A percentile compares a stretch with the other conserved stretches of the same genome.
phyloP scores from a whole-genome alignment of 129 eudicot species.

The Flaveria robusta region DNA sequence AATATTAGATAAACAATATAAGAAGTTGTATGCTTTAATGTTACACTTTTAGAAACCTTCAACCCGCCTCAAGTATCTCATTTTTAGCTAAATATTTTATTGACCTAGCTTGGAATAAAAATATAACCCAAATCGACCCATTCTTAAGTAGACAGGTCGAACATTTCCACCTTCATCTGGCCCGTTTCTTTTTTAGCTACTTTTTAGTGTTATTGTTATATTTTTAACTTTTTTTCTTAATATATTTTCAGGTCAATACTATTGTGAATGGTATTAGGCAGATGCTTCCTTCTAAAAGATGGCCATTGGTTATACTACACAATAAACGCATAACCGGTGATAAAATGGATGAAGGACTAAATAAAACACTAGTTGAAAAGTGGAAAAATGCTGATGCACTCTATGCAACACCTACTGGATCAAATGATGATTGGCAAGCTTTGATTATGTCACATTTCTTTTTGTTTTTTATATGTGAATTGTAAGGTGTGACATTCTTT shows the following conservation, averaged over 20 bases:
- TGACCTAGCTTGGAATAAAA: not conserved
- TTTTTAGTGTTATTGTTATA: not conserved
- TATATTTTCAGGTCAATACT: constrained; percentile 56
- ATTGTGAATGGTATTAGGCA: constrained; percentile 79
- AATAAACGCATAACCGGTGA: constrained; percentile 68
- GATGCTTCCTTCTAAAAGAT: constrained; percentile 75
- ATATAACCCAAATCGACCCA: constrained; percentile 1
- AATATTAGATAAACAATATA: not conserved
- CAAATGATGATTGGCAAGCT: constrained; percentile 90
- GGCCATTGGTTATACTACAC: constrained; percentile 83
- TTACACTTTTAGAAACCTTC: not conserved
- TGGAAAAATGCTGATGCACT: constrained; percentile 88
- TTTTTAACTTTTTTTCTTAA: not conserved
- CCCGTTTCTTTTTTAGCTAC: not conserved
- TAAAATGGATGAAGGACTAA: constrained; percentile 63
- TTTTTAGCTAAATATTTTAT: not conserved
- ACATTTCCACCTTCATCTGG: not conserved
- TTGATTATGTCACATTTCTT: not conserved
- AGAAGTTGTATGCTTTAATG: not conserved
- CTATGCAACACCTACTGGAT: constrained; percentile 90
- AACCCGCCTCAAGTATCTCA: not conserved
- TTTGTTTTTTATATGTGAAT: constrained; percentile 16
- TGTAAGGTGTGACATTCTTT: constrained; percentile 9
- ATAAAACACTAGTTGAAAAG: constrained; percentile 59
- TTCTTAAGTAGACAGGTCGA: not conserved